Base-by-base conservation (phyloP, 2,329 filamentous ascomycete genomes). In the Fusarium marasasianum region DNA sequence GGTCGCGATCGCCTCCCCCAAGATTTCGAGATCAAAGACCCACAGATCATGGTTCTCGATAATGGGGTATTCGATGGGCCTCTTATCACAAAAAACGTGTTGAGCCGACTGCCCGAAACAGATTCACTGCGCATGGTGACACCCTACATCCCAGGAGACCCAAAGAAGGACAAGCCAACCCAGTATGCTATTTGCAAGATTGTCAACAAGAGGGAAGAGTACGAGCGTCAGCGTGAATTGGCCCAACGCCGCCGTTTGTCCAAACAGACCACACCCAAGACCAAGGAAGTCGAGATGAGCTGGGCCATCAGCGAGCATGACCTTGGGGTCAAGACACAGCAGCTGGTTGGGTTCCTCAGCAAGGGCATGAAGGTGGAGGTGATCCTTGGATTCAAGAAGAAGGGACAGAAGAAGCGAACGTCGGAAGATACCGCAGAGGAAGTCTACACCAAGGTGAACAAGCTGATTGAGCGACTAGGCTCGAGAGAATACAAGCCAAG, bases 251-350 rank as follows among this genome's bases (percentile, higher is more conserved):
- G 84, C 71, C 82, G 83, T 76, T 85, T 80, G 73, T 84, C 85
- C 51, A 83, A 84, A 66, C 75, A 77, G 76, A 79, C 83, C 71
- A 80, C 82, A 73, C 69, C 84, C 41, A 86, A 85, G 73, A 80
- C 82, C 22, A 98, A 98, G 84, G 92, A 92, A 79, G 82, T 98
- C n/a, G 95, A 98, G 83, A 77, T 98, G 77, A 96, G 94, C 81
- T 98, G 95, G 95, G 91, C 92, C 40, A 97, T 97, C 78, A 91
- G 91, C 69, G 79, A 82, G 18, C 89, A 96, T 79, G 95, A 98
- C 84, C 81, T 98, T 59, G 84, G 84, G n/a, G 91, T 93, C 80
- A 89, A 92, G 79, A 80, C 96, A 81, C 88, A 88, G 78, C 90
- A 91, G 83, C 81, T 96, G 77, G 83, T 83, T 70, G 86, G 84